Conservation (phyloP, 208 protist genomes). For the Cochliopodium minus region DNA sequence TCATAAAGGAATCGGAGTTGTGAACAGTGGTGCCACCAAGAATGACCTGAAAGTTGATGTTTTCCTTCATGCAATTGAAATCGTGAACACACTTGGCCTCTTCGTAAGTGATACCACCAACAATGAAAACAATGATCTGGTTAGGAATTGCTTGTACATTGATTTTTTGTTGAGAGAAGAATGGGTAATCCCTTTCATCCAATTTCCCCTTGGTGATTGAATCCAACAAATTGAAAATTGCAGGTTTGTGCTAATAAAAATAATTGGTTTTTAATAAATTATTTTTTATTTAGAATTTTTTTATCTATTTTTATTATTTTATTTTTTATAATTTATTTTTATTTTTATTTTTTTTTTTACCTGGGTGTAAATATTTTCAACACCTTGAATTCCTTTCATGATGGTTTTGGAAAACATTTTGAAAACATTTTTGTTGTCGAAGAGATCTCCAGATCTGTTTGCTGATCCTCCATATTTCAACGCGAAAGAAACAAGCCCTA, state of each 20-base stretch:
- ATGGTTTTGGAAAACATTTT: too few species aligned
- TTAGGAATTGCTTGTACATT: slow-evolving; percentile 14
- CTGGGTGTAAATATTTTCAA: too few species aligned
- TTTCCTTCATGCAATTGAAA: not conserved
- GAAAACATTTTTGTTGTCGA: too few species aligned
- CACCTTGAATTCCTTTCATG: too few species aligned
- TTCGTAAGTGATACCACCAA: slow-evolving; percentile 57
- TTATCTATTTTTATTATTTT: too few species aligned
- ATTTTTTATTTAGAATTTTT: too few species aligned
- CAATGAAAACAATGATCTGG: slow-evolving; percentile 54
- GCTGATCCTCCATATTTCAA: too few species aligned
- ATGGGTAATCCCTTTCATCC: slow-evolving; percentile 22
- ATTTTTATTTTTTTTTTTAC: too few species aligned
- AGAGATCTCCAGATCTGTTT: too few species aligned
- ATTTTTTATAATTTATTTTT: too few species aligned
- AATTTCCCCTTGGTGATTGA: slow-evolving; percentile 37
- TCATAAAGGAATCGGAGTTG: not conserved
- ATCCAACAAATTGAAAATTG: slow-evolving; percentile 56
- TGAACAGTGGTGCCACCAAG: not conserved
- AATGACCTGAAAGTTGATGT: not conserved
- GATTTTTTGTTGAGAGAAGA: not conserved
- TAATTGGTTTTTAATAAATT: too few species aligned
- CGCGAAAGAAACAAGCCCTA: too few species aligned
- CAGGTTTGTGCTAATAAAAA: slow-evolving; percentile 86
- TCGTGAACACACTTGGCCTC: slow-evolving; percentile 11